Evolutionary conservation across 257 asterid genomes (phyloP).

Genomic region (Ophiorrhiza pumila): DNA sequence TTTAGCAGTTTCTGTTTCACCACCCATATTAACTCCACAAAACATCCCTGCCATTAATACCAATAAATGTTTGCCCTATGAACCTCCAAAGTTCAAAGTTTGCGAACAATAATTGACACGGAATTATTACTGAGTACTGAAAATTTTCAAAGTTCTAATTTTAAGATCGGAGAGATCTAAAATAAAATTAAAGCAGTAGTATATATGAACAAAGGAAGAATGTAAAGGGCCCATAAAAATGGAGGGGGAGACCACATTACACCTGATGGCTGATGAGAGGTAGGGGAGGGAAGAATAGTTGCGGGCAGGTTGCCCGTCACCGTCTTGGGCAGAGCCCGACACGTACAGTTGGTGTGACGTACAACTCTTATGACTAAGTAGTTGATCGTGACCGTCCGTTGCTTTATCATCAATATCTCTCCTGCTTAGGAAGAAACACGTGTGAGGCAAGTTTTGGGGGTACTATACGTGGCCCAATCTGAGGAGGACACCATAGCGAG

Average conservation of each 20-base stretch:
- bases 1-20: slow-evolving; percentile 61
- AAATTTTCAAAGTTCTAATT: not conserved
- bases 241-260: slow-evolving; percentile 34
- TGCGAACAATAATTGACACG: not conserved
- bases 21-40: slow-evolving; percentile 53
- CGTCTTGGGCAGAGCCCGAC: slow-evolving; percentile 72
- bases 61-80: not conserved
- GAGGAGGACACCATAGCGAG: slow-evolving; percentile 19
- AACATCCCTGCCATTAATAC: slow-evolving; percentile 71
- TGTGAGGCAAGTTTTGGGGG: slow-evolving; percentile 19
- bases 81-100: not conserved
- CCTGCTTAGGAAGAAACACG: slow-evolving; percentile 32
- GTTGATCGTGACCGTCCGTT: slow-evolving; percentile 30
- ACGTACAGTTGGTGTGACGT: slow-evolving; percentile 63
- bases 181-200: not conserved
- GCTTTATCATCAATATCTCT: not conserved
- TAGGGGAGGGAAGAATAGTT: slow-evolving; percentile 19
- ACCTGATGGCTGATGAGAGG: slow-evolving; percentile 33
- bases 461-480: slow-evolving; percentile 61
- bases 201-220: slow-evolving; percentile 6
- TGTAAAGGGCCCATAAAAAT: slow-evolving; percentile 5
- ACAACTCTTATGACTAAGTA: slow-evolving; percentile 34
- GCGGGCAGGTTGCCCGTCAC: slow-evolving; percentile 95
- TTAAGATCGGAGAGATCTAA: slow-evolving; percentile 6
- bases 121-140: not conserved